Conservation (phyloP, 2,329 filamentous ascomycete species). For the Xylaria sp. region DNA sequence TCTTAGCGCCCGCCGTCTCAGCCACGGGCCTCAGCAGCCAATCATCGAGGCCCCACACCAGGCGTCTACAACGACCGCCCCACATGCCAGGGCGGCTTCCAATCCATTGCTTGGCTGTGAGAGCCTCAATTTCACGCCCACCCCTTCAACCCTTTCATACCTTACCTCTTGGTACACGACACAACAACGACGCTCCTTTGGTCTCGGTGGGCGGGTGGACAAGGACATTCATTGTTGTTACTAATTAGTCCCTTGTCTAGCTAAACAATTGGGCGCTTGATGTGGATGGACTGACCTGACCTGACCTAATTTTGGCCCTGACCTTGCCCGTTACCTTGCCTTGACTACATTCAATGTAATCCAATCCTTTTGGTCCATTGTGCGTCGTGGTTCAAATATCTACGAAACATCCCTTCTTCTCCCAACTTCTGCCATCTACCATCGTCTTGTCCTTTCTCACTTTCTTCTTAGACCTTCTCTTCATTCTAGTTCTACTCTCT, state of each 20-base stretch:
- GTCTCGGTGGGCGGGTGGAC: constrained; percentile 17
- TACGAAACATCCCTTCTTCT: constrained; percentile 12
- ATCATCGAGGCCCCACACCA: constrained; percentile 3
- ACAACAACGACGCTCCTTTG: constrained; percentile 4
- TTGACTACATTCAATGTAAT: background rate
- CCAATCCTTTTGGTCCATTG: constrained; percentile 18
- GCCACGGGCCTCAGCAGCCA: constrained; percentile 16
- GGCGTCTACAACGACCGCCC: constrained; percentile 16
- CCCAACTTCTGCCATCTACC: background rate
- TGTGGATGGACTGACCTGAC: background rate
- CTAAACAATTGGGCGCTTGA: constrained; percentile 11
- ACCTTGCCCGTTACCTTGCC: background rate
- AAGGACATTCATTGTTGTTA: background rate
- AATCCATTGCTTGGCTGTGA: constrained; percentile 20
- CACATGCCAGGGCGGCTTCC: background rate
- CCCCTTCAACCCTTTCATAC: background rate
- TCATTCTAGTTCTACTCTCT: background rate
- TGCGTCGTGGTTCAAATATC: constrained; percentile 29
- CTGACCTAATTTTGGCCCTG: background rate
- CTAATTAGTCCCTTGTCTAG: constrained; percentile 2
- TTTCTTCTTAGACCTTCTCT: background rate
- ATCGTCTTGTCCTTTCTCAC: background rate
- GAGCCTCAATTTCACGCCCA: constrained; percentile 5
- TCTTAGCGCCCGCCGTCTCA: constrained; percentile 23
- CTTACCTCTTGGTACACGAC: too few species aligned